Evolutionary conservation across 2,329 filamentous ascomycete genomes (phyloP), one percentile per base, ranked within the genome.

Genomic region (Scedosporium minutisporum): DNA sequence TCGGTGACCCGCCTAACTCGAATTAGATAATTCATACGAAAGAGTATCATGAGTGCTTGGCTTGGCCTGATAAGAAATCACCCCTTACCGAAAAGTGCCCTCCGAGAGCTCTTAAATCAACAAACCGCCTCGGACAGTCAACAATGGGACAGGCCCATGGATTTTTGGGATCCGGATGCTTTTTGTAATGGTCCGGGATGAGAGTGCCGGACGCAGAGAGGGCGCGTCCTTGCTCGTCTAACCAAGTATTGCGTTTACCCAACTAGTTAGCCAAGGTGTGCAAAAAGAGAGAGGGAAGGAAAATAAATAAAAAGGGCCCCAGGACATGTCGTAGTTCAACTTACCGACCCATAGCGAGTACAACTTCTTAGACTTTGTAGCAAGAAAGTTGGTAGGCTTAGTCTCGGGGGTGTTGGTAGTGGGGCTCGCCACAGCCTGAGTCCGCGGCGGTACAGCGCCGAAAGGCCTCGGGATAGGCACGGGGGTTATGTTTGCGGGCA

Each of bases 91-190:
- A 14, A 55, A 55, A 55, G 23, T 55, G 51, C 2, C 51, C 51
- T 2, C 51, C 51, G 18, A 55, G 18, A 9, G 18, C 51, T 7
- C 51, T 55, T 2, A 55, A 23, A 16, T 55, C 51, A 23, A 18
- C 7, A 27, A 55, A 55, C 23, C 23, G 21, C 23, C 12, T 55
- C 5, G 18, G 12, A 27, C 51, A 55, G 18, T 18, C 23, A 71
- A 55, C 7, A 3, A 78, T 69, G 4, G 76, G 74, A 44, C 76
- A 78, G 16, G 76, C 65, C 60, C 66, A 77, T 0, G 67, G 72
- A 42, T 59, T 62, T 0, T 63, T 25, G 1, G 66, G 65, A 51
- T 72, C 63, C 6, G 65, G 57, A 23, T 71, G 66, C 3, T 70
- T 55, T 48, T 67, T 63, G 62, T 77, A 77, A 4, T 66, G 67